Conservation (phyloP, 2,329 filamentous ascomycete species). For the Lachnellula hyalina region DNA sequence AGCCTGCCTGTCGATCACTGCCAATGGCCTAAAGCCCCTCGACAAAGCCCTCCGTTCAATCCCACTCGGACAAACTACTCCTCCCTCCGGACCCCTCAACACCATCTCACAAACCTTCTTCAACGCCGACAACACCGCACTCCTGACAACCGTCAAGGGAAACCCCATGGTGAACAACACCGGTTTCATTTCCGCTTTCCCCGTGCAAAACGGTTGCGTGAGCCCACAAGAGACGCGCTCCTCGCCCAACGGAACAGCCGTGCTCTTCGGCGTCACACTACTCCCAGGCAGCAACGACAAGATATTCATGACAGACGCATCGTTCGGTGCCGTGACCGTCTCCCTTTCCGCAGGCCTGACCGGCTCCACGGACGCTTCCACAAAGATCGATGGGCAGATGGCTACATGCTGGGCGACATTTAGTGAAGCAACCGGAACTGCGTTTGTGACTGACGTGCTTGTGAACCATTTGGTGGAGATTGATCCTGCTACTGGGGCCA, state of each 20-base stretch:
- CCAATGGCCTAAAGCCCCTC: constrained; percentile 37
- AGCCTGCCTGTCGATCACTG: constrained; percentile 37
- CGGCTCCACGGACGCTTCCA: constrained; percentile 31
- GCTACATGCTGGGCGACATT: constrained; percentile 57
- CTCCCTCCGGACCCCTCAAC: constrained; percentile 52
- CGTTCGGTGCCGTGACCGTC: constrained; percentile 50
- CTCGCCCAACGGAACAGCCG: constrained; percentile 49
- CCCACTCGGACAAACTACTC: constrained; percentile 49
- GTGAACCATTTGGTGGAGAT: constrained; percentile 52
- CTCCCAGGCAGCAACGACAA: constrained; percentile 38
- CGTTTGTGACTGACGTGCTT: constrained; percentile 53
- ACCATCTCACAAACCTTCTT: constrained; percentile 58
- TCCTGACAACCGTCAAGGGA: constrained; percentile 57
- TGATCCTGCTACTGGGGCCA: constrained; percentile 42
- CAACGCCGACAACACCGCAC: constrained; percentile 44
- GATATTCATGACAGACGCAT: constrained; percentile 50
- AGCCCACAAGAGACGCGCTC: constrained; percentile 31
- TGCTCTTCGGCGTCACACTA: constrained; percentile 48
- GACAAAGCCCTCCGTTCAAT: constrained; percentile 41
- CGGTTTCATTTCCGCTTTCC: constrained; percentile 50
- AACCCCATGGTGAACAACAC: constrained; percentile 48
- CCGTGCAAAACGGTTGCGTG: constrained; percentile 31
- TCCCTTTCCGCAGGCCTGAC: constrained; percentile 42
- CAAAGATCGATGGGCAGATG: constrained; percentile 42
- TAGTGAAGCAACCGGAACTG: constrained; percentile 42